Evolutionary conservation across 352 stramenopile genomes (phyloP), one percentile per base, ranked within the genome.

Genomic region (Peronospora destructor): DNA sequence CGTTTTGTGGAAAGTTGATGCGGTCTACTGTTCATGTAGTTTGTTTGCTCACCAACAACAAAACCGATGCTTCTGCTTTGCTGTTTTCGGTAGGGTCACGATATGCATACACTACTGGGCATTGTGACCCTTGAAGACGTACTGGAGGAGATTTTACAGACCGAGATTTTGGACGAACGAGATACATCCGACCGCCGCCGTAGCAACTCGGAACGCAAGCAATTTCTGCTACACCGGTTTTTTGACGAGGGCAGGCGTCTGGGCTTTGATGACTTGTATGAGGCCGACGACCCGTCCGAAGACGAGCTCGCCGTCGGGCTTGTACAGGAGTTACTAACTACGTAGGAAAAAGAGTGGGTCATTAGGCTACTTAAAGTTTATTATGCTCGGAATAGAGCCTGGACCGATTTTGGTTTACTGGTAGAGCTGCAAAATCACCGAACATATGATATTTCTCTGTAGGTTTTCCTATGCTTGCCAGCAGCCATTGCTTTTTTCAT

Each of bases 111-210:
- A 54, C 68, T 98, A 1, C 84, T 96, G 40, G 97, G 97, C 14
- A 97, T 99, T 30, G 95, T 99, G 30, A 99, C 97, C 10, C 65
- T 99, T 6, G 96, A 99, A 67, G 96, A 99, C 67, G 95, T 99
- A 14, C 85, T 99, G 36, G 95, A 99, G 61, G 87, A 98, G 46
- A 98, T 99, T 55, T 69, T 99, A 43, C 77, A 88, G 49, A 86
- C 94, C 49, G 93, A 98, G 55, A 98, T 99, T 55, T 75, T 98
- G 14, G 95, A 98, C 64, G 95, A 98, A 64, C 94, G 76, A 13
- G 94, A 99, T 70, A 68, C 84, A 3, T 53, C 59, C 5, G 57
- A 67, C 12, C 33, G 28, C 25, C 61, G 62, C 34, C 59, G 44
- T 3, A 58, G 76, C 45, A 49, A 69, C 11, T 66, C 68, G 33